phyloP scores from a whole-genome alignment of 1,139 yeast genomes.

The Candida labiduridarum region DNA sequence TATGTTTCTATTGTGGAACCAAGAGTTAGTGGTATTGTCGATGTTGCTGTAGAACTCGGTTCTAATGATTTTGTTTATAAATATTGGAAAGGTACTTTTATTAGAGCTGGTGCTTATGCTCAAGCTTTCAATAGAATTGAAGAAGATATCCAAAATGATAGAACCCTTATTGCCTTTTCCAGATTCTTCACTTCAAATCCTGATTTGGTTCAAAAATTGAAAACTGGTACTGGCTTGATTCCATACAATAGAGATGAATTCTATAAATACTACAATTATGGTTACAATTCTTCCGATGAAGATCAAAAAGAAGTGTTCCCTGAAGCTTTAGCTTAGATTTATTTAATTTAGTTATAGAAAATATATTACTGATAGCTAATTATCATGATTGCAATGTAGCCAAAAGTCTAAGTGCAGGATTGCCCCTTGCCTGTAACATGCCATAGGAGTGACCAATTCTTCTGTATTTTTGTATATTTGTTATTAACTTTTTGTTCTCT shows the following conservation, averaged over 20 bases:
- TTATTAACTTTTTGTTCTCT: not conserved
- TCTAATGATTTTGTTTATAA: constrained; percentile 39
- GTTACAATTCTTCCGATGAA: constrained; percentile 29
- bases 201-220: constrained; percentile 49
- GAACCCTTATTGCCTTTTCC: constrained; percentile 38
- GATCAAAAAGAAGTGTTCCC: constrained; percentile 17
- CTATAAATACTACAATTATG: constrained; percentile 16
- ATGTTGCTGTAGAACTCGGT: constrained; percentile 20
- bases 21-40: constrained; percentile 20
- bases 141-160: constrained; percentile 30
- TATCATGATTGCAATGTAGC: too few relatives aligned
- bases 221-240: constrained; percentile 43
- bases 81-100: constrained; percentile 50
- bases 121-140: constrained; percentile 22
- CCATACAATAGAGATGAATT: constrained; percentile 16
- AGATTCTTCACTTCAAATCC: constrained; percentile 56
- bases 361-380: not conserved
- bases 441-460: too few relatives aligned
- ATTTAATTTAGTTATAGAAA: too few relatives aligned
- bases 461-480: too few relatives aligned
- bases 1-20: constrained; percentile 57
- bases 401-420: too few relatives aligned
- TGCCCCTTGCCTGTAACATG: too few relatives aligned
- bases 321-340: constrained; percentile 13
- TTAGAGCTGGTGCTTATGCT: constrained; percentile 51